Conservation (phyloP, 768 basidiomycete genomes). For the Termitomyces heimii region DNA sequence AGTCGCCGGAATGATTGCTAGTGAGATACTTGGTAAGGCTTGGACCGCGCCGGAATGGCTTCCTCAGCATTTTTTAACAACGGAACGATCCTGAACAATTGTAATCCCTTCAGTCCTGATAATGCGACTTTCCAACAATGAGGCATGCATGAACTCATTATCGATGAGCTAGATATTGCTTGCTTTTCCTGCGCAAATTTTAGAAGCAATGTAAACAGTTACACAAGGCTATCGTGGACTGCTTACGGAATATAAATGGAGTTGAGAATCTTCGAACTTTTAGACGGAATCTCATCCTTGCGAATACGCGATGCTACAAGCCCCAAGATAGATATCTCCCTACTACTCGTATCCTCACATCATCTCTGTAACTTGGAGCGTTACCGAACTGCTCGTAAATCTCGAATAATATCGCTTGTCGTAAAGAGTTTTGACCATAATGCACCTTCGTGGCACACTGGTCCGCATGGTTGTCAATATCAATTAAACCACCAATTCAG, state of each 20-base stretch:
- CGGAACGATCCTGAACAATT: background rate
- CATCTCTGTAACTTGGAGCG: background rate
- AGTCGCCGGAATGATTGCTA: constrained; percentile 10
- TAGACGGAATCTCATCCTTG: background rate
- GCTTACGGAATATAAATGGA: background rate
- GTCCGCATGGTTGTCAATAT: background rate
- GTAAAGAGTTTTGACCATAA: background rate
- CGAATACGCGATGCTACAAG: background rate
- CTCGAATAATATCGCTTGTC: background rate
- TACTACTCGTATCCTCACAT: background rate
- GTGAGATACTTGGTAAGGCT: background rate
- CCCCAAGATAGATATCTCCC: background rate
- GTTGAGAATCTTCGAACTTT: background rate
- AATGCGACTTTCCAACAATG: too few species aligned
- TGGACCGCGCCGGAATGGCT: constrained; percentile 9
- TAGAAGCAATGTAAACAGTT: background rate
- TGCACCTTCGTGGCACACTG: background rate
- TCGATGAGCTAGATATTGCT: background rate
- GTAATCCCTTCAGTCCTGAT: background rate
- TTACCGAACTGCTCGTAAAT: background rate
- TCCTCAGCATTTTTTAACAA: constrained; percentile 8
- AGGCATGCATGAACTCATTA: background rate
- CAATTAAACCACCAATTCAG: background rate
- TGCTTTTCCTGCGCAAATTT: background rate
- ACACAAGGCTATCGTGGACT: background rate